Conservation (phyloP, 2,329 filamentous ascomycete genomes). For the Hortaea werneckii region DNA sequence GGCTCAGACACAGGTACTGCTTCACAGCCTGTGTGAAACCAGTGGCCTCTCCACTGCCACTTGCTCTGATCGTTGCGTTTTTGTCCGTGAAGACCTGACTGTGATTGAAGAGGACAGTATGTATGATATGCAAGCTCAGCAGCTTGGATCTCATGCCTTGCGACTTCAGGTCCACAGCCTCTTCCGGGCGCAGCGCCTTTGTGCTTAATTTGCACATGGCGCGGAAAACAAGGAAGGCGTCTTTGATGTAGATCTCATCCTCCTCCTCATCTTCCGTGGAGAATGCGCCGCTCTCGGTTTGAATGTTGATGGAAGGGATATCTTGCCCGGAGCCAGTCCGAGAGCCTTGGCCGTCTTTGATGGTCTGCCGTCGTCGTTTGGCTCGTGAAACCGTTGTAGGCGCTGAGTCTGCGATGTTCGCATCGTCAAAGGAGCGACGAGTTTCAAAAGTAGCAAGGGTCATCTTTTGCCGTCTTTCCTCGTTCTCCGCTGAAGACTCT, state of each 20-base stretch:
- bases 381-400: slow-evolving; percentile 57
- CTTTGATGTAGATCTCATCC: slow-evolving; percentile 93
- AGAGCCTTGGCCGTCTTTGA: slow-evolving; percentile 11
- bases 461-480: slow-evolving; percentile 43
- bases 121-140: slow-evolving; percentile 87
- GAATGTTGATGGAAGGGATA: slow-evolving; percentile 27
- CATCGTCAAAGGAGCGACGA: slow-evolving; percentile 55
- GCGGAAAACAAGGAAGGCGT: slow-evolving; percentile 92
- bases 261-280: slow-evolving; percentile 65
- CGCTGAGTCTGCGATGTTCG: slow-evolving; percentile 55
- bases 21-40: slow-evolving; percentile 91
- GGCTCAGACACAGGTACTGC: slow-evolving; percentile 88
- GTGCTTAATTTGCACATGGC: slow-evolving; percentile 97
- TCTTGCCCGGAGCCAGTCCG: slow-evolving; percentile 38
- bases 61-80: slow-evolving; percentile 82
- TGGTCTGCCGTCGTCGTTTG: slow-evolving; percentile 27
- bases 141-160: slow-evolving; percentile 97
- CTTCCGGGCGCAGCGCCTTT: slow-evolving; percentile 78
- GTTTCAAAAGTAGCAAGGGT: slow-evolving; percentile 61
- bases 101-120: slow-evolving; percentile 91
- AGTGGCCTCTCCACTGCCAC: slow-evolving; percentile 76
- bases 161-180: slow-evolving; percentile 83
- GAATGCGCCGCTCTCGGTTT: slow-evolving; percentile 31
- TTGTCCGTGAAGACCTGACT: slow-evolving; percentile 84
- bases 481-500: slow-evolving; percentile 31